Conservation (phyloP, 2,329 filamentous ascomycete species). For the Ophiostoma sp. region DNA sequence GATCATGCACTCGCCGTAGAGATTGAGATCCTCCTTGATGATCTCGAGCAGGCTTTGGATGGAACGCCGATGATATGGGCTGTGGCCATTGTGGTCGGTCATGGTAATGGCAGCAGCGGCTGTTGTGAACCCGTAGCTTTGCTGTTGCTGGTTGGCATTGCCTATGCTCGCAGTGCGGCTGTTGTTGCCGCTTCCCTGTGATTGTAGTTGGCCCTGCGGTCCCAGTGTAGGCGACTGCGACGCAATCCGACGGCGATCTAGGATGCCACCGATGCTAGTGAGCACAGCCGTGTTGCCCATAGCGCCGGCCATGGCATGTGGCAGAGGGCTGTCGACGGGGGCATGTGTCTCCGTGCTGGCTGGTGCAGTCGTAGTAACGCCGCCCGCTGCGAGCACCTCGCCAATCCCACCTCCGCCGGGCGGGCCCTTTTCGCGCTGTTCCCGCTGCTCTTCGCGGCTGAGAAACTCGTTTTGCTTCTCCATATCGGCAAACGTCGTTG, state of each 20-base stretch:
- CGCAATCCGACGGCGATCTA: conserved; percentile 18
- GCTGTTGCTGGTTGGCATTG: background rate
- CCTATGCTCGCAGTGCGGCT: conserved; percentile 30
- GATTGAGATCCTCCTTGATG: conserved; percentile 81
- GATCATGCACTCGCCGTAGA: conserved; percentile 98
- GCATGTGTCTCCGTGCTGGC: background rate
- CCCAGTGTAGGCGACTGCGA: conserved; percentile 41
- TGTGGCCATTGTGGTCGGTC: conserved; percentile 23
- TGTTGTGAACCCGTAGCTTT: conserved; percentile 31
- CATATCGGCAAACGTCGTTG: conserved; percentile 77
- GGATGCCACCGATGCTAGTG: conserved; percentile 17
- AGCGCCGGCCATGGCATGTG: conserved; percentile 17
- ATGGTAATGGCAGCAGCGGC: background rate
- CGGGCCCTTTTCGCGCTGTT: background rate
- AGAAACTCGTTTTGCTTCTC: conserved; percentile 88
- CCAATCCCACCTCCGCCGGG: conserved; percentile 34
- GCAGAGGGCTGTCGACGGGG: background rate
- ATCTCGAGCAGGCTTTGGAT: conserved; percentile 83
- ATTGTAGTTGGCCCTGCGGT: conserved; percentile 36
- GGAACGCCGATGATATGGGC: conserved; percentile 45
- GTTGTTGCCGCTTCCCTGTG: conserved; percentile 34
- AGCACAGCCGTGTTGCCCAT: conserved; percentile 13
- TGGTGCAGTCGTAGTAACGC: background rate
- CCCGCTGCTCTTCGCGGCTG: conserved; percentile 42
- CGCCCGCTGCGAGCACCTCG: conserved; percentile 24